A percentile compares a stretch with the other conserved stretches of the same genome.
Evolutionary conservation across 2,329 filamentous ascomycete genomes (phyloP).

Genomic region (Magnaporthiopsis rhizophila): DNA sequence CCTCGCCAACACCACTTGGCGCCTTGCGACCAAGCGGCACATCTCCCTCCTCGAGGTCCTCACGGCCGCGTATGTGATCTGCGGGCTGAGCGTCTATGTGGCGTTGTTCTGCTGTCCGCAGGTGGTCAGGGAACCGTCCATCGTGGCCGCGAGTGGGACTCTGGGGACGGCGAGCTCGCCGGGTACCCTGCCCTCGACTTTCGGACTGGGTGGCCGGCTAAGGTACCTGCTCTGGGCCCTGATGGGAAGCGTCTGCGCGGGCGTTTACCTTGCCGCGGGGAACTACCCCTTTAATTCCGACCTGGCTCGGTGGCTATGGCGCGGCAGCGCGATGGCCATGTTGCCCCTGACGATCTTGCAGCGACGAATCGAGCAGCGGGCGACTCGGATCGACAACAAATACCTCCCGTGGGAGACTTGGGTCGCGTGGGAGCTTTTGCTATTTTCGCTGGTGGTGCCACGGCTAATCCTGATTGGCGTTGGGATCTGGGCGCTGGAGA

Average conservation of each 20-base stretch:
- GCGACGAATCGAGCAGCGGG: not conserved
- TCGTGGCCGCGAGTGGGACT: not conserved
- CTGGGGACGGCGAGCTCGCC: not conserved
- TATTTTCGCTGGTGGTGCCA: not conserved
- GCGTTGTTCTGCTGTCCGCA: not conserved
- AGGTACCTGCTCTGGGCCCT: not conserved
- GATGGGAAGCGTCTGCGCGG: not conserved
- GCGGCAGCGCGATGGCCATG: not conserved
- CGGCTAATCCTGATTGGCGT: not conserved
- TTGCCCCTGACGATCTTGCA: not conserved
- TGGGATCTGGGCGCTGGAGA: not conserved
- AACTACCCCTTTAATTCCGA: not conserved
- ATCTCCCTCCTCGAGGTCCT: not conserved
- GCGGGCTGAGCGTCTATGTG: not conserved
- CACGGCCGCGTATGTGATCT: not conserved
- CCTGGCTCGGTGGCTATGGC: not conserved
- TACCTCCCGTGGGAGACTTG: not conserved
- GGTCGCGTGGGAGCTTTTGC: not conserved
- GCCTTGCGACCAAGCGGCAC: not conserved
- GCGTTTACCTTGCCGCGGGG: not conserved
- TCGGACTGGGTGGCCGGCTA: not conserved
- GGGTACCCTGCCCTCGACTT: not conserved
- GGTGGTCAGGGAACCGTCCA: not conserved
- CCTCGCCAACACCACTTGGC: not conserved
- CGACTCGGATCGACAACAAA: not conserved